Base-by-base conservation (phyloP, 2,329 filamentous ascomycete species). In the Cladosporium sp. region DNA sequence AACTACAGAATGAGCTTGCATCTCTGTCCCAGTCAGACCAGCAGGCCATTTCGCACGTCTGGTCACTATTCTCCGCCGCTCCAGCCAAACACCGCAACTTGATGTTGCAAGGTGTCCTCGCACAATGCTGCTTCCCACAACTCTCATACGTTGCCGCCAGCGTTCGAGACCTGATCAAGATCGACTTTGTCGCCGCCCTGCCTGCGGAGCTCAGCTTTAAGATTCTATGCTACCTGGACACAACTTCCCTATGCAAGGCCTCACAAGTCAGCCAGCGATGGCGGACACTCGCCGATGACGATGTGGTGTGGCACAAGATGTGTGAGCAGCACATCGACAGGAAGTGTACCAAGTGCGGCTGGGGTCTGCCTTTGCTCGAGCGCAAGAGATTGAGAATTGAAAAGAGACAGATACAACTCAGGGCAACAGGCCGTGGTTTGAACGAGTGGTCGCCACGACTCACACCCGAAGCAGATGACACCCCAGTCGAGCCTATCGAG, bases 291-390 rank as follows among this genome's bases (percentile, higher is more conserved):
- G 94, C 95, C n/a, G 95, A 98, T 73, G 94, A 97, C 75, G 94
- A 99, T 77, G 91, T 96, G 10, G 94, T 99, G 4, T 99, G 95
- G 95, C 91, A 97, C 75, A 91, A 90, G 69, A 97, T 98, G 93
- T 99, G 95, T 76, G 93, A 97, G 78, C 94, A 98, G 76, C 93
- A 97, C 77, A 96, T 97, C 71, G 92, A 96, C 76, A 85, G 92
- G 67, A 96, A 96, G 76, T 97, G 93, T 77, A 93, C 89, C 66
- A 96, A 95, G 76, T 99, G 95, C 75, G 94, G 95, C 26, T 98
- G 93, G 92, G 95, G 95, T 2, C 79, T 99, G 67, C 95, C 95
- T 18, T 80, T 96, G 65, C 81, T 99, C 59, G 95, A 99, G 75
- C 87, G 92, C 72, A 97, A 96, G 79, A 87, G 91, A 72, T 80